Evolutionary conservation across 2,329 filamentous ascomycete genomes (phyloP).

Genomic region (Colletotrichum truncatum): DNA sequence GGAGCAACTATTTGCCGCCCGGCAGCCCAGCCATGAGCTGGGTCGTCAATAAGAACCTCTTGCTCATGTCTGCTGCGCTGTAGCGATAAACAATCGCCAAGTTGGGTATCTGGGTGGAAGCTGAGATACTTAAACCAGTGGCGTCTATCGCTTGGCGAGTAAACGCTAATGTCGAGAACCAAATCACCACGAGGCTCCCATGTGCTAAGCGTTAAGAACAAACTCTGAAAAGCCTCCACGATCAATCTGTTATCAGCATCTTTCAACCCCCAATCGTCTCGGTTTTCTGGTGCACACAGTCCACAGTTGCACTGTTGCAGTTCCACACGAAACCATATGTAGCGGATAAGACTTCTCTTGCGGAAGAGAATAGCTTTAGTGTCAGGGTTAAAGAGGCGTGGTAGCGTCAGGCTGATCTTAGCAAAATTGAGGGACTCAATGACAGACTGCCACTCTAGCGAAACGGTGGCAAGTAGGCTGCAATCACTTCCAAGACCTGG

Average conservation of each 20-base stretch:
- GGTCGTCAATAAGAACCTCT: constrained; percentile 26
- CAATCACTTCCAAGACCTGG: constrained; percentile 30
- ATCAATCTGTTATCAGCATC: constrained; percentile 37
- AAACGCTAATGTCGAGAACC: constrained; percentile 46
- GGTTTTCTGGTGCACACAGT: constrained; percentile 23
- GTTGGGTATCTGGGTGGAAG: constrained; percentile 33
- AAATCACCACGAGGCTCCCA: constrained; percentile 44
- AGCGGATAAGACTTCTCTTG: constrained; percentile 35
- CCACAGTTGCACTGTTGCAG: constrained; percentile 36
- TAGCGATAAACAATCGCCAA: constrained; percentile 18
- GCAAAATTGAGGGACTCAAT: constrained; percentile 38
- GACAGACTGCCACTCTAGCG: constrained; percentile 35
- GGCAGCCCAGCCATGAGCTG: constrained; percentile 40
- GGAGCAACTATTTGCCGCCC: constrained; percentile 35
- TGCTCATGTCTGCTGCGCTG: not conserved
- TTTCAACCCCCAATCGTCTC: constrained; percentile 31
- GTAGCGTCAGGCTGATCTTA: constrained; percentile 35
- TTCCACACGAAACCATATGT: constrained; percentile 41
- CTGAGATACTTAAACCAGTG: constrained; percentile 46
- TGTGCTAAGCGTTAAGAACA: constrained; percentile 41
- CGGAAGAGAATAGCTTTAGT: constrained; percentile 33
- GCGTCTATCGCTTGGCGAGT: constrained; percentile 46
- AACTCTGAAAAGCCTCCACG: constrained; percentile 37
- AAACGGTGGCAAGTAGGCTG: constrained; percentile 33
- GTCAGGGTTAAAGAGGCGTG: constrained; percentile 32